phyloP scores from a whole-genome alignment of 2,329 filamentous ascomycete species.

The Proliferodiscus dingleyae region DNA sequence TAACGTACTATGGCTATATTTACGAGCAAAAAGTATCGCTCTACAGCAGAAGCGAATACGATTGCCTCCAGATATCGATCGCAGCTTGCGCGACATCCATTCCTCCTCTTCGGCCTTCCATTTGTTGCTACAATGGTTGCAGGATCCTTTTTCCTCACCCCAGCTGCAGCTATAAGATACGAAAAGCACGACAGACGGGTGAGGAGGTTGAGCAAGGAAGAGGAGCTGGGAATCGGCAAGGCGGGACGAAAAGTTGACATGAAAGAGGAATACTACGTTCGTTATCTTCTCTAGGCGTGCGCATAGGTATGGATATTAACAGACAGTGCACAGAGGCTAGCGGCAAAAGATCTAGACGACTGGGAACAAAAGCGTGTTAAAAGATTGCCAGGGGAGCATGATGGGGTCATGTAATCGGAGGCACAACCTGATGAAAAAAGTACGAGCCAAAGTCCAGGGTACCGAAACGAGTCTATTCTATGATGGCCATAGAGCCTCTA shows the following conservation, averaged over 20 bases:
- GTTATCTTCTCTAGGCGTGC: constrained; percentile 32
- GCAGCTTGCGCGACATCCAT: constrained; percentile 72
- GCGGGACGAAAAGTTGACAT: constrained; percentile 67
- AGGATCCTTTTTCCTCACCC: constrained; percentile 90
- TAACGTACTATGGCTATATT: constrained; percentile 53
- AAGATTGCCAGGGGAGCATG: constrained; percentile 81
- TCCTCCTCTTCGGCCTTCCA: constrained; percentile 87
- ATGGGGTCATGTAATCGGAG: constrained; percentile 62
- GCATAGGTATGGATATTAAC: constrained; percentile 9
- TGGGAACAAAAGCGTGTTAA: constrained; percentile 98
- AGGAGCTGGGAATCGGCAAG: constrained; percentile 77
- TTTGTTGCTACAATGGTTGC: constrained; percentile 87
- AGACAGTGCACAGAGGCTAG: constrained; percentile 56
- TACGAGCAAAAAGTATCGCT: constrained; percentile 65
- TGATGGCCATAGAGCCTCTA: background rate
- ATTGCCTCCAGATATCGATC: constrained; percentile 74
- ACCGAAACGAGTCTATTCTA: background rate
- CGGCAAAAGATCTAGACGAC: constrained; percentile 85
- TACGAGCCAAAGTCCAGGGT: background rate
- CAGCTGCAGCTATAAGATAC: constrained; percentile 88
- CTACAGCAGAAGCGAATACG: constrained; percentile 59
- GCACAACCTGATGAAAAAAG: background rate
- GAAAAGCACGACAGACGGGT: constrained; percentile 90
- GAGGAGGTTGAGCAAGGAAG: constrained; percentile 75
- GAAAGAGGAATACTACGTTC: constrained; percentile 81